Evolutionary conservation across 2,329 filamentous ascomycete genomes (phyloP), one percentile per base, ranked within the genome.

Genomic region (Lachnellula subtilissima): DNA sequence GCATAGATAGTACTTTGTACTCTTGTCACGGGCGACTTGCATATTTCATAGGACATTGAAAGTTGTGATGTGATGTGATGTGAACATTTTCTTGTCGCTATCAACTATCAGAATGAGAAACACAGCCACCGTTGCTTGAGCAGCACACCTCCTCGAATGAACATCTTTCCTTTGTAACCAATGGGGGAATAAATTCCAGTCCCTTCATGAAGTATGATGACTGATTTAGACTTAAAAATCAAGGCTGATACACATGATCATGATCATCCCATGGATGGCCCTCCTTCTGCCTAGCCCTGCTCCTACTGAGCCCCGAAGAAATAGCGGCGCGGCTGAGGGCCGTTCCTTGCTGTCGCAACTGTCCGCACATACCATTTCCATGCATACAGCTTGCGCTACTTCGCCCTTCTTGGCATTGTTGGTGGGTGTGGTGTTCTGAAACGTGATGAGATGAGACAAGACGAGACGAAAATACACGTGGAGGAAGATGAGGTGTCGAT

Each of bases 331-430:
- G 49, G 49, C 36, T 51, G 43, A 57, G 48, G 57, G 57, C 54
- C 57, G 54, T 57, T 51, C 54, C 36, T 53, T 50, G 45, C 53
- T 40, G 35, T 56, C 53, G 48, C 50, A 48, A 58, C 40, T 14
- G 8, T 19, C 5, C 14, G n/a, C 7, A 39, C 12, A 14, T 32
- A 32, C 28, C 28, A 22, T 22, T 22, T 22, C 22, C 22, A 32
- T 9, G 28, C 28, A 25, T 6, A 25, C 28, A 11, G 28, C 8
- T 32, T 32, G 9, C 2, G 28, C 28, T 9, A 12, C 37, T 39
- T 40, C 12, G 37, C 14, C 37, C n/a, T 32, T 11, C 37, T 15
- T 40, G 5, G 15, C 37, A 17, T 40, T 40, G 37, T 40, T 40
- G 37, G 37, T 32, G 28, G 28, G 5, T 5, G 5, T 25, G 28